Evolutionary conservation across 2,329 filamentous ascomycete species (phyloP), one percentile per base, ranked within the genome.

Genomic region (Penicillium sp.): DNA sequence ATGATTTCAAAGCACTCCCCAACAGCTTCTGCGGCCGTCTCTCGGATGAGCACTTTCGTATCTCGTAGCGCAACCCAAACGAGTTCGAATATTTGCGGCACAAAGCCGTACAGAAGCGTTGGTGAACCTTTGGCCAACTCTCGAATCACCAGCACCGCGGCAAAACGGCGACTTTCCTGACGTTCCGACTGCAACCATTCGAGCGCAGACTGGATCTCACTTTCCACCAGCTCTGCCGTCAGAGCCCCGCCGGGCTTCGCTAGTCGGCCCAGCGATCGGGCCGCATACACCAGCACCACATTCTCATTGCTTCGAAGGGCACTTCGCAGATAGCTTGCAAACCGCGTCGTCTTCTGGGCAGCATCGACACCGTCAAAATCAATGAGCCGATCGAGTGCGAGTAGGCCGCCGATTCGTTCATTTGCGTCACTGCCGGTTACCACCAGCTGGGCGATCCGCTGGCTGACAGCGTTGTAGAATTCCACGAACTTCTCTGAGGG

Each of bases 111-210:
- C 71, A 98, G 89, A 40, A 98, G 76, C 0, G 93, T 98, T 3
- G 91, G 91, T 2, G 91, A 94, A 63, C 93, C 94, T 55, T 87
- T 83, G 5, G 90, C 89, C 43, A 98, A 77, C 64, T 98, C 93
- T 43, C 90, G 81, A 39, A 98, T 78, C 20, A 95, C 84, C 16
- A 98, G 78, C 6, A 95, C 91, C 13, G 93, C 90, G 43, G 90
- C 91, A 62, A 97, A 96, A 55, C 93, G 81, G 54, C 91, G 80
- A 62, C 91, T 91, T 70, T 98, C 93, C 55, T 94, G 83, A 51
- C 91, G 81, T 63, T 97, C 94, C 33, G 90, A 90, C 62, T 97
- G 91, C 41, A 98, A 79, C 87, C 90, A 97, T 70, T 98, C 93
- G 38, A 98, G 76, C 2, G 94, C 90, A 13, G 89, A 93, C 65